Base-by-base conservation (phyloP, 2,329 filamentous ascomycete genomes). In the Colletotrichum incanum region DNA sequence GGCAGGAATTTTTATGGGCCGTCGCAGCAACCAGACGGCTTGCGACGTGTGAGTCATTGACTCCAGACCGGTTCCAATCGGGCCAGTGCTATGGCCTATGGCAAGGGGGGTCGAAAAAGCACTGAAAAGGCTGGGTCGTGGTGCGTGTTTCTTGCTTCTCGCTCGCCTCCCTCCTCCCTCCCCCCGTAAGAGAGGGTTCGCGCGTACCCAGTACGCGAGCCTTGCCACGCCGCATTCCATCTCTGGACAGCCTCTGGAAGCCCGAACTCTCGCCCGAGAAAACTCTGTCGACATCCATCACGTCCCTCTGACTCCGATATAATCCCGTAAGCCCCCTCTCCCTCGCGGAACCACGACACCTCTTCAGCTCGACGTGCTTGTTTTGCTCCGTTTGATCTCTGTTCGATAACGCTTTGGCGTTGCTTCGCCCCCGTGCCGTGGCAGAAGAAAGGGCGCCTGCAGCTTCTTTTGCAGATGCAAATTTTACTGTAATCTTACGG, bases 21-120 rank as follows among this genome's bases (percentile, higher is more conserved):
- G 60, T 45, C 50, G 52, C 65, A 72, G 49, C 67, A 43, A 65
- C 45, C 67, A 71, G 71, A 66, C 67, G 71, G 64, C 63, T 72
- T 60, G 49, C 72, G 72, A 73, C 52, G 65, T 74, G 69, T 74
- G 72, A 74, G 72, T 74, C 72, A 74, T 74, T 74, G 64, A 67
- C 68, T 59, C 58, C 58, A 72, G 60, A 45, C 65, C 52, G 65
- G 69, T 47, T 64, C 59, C 52, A 68, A 72, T 59, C 65, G 52
- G 59, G 59, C 65, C 65, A 72, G 41, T 63, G 52, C 65, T 50
- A 73, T n/a, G n/a, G n/a, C 54, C 61, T 52, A 65, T 65, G 60
- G 50, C 47, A 59, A 59, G 26, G 34, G 37, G 34, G 8, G 47
- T 23, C 56, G 56, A 64, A 60, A 64, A 60, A 71, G 66, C 60